Conservation (phyloP, 2,329 filamentous ascomycete genomes). For the Colletotrichum sansevieriae region DNA sequence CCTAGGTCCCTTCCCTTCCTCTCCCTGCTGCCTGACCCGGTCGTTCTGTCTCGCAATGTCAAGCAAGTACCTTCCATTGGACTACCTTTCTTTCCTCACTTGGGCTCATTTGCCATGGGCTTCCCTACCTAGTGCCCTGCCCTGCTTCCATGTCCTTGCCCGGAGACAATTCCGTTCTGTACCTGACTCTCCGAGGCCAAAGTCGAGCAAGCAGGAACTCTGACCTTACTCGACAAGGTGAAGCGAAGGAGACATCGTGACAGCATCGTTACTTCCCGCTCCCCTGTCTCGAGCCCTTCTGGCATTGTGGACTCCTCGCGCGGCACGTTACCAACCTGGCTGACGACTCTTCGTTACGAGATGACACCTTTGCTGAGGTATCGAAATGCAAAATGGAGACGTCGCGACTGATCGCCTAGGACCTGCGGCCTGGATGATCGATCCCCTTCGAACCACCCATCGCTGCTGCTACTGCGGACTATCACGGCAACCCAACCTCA, state of each 20-base stretch:
- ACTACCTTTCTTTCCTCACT: too few relatives aligned
- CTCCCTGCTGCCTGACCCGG: too few relatives aligned
- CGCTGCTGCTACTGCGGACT: too few relatives aligned
- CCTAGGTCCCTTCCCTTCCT: too few relatives aligned
- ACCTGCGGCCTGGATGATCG: not conserved
- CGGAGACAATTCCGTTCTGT: constrained; percentile 37
- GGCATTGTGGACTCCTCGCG: not conserved
- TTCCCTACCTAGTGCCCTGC: not conserved
- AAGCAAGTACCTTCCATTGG: too few relatives aligned
- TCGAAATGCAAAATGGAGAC: not conserved
- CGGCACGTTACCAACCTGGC: not conserved
- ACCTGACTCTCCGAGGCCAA: constrained; percentile 30
- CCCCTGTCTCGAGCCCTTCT: constrained; percentile 6
- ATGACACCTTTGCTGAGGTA: not conserved
- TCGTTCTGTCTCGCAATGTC: too few relatives aligned
- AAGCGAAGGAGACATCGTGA: constrained; percentile 9
- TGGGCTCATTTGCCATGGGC: too few relatives aligned
- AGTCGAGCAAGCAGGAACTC: not conserved
- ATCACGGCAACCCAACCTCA: too few relatives aligned
- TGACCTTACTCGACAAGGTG: not conserved
- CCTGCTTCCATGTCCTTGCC: not conserved
- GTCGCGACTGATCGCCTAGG: not conserved
- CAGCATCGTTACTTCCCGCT: constrained; percentile 2
- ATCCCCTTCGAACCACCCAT: too few relatives aligned
- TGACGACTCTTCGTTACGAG: constrained; percentile 1